These are phyloP conservation scores for Globisporangium abappressorium DNA, from an alignment of 352 stramenopile genomes.

Conservation along the genomic window DNA sequence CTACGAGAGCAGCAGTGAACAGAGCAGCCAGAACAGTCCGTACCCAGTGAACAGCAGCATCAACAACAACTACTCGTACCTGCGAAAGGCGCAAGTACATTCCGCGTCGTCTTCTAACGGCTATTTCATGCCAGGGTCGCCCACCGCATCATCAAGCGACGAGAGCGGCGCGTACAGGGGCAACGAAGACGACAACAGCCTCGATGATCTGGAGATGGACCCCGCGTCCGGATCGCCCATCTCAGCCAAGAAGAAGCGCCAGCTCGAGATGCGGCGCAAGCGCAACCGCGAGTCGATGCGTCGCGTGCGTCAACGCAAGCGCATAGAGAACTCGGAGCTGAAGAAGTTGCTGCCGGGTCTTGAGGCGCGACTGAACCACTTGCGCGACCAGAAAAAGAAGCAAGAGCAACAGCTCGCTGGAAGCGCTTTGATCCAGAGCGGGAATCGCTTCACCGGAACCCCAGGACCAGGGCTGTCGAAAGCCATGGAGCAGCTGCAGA, in stretches of 20 bases:
- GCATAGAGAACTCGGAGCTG: conserved; percentile 13
- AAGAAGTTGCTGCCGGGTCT: conserved; percentile 11
- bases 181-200: neutral
- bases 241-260: conserved; percentile 12
- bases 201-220: conserved; percentile 1
- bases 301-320: conserved; percentile 24
- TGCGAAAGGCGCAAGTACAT: too few relatives aligned
- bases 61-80: too few relatives aligned
- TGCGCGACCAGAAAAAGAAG: neutral
- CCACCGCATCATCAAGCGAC: conserved; percentile 12
- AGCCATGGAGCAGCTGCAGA: conserved; percentile 15
- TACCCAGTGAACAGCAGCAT: neutral
- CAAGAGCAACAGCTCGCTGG: neutral
- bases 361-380: neutral
- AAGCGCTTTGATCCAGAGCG: neutral
- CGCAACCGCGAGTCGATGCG: conserved; percentile 36
- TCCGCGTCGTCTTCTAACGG: too few relatives aligned
- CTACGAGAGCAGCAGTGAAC: neutral
- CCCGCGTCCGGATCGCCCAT: neutral
- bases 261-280: conserved; percentile 25
- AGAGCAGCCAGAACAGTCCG: neutral
- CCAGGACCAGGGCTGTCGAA: neutral
- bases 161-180: neutral
- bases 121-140: neutral
- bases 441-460: too few relatives aligned